Percentiles rank a stretch among this genome's conserved stretches.
phyloP scores from a whole-genome alignment of 345 rosid genomes.

The Populus euphratica region DNA sequence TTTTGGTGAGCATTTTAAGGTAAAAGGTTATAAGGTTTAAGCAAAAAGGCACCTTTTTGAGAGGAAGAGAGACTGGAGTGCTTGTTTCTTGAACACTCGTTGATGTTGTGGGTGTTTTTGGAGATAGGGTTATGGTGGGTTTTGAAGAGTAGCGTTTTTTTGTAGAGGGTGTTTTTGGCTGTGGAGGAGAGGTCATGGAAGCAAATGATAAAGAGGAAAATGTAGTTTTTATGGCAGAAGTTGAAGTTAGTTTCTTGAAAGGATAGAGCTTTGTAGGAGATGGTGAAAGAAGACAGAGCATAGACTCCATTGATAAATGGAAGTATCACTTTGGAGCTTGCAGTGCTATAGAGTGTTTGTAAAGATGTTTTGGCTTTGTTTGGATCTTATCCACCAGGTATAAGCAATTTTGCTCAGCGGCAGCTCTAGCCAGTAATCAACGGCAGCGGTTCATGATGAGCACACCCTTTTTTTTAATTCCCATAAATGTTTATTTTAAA shows the following conservation, averaged over 20 bases:
- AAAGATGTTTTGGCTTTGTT: neutral
- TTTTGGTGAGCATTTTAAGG: neutral
- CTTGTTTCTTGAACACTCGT: slow-evolving; percentile 1
- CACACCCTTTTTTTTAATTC: too few species aligned
- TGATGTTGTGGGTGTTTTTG: slow-evolving; percentile 16
- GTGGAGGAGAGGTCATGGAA: slow-evolving; percentile 28
- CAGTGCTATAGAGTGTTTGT: too few species aligned
- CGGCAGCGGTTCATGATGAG: too few species aligned
- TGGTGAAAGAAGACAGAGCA: slow-evolving; percentile 23
- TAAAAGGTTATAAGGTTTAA: slow-evolving; percentile 3
- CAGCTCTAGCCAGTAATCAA: too few species aligned
- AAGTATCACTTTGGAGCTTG: neutral
- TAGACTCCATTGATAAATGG: slow-evolving; percentile 33
- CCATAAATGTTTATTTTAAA: too few species aligned
- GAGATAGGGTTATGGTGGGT: slow-evolving; percentile 22
- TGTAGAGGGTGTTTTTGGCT: slow-evolving; percentile 9
- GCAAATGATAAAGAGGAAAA: slow-evolving; percentile 16
- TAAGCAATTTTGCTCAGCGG: neutral
- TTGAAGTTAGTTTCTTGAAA: slow-evolving; percentile 11
- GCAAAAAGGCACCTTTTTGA: slow-evolving; percentile 51
- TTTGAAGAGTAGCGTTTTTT: slow-evolving; percentile 18
- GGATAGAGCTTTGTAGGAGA: slow-evolving; percentile 14
- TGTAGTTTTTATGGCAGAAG: slow-evolving; percentile 18
- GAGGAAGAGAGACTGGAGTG: slow-evolving; percentile 16
- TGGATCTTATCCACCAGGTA: neutral